phyloP scores from a whole-genome alignment of 2,329 filamentous ascomycete genomes.

The Thelonectria blattea region DNA sequence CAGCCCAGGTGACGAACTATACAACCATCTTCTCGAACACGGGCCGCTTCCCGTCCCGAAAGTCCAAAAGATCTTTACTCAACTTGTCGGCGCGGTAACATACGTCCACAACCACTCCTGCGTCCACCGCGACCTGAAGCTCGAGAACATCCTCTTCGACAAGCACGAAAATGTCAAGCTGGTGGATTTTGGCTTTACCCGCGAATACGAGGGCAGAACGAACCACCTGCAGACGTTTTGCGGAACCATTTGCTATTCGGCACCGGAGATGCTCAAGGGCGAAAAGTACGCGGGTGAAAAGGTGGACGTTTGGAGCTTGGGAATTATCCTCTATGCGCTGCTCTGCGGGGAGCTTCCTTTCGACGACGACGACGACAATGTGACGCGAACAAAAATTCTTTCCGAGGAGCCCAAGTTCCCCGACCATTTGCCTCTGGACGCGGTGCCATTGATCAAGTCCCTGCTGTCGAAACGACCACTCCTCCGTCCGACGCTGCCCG shows the following conservation, averaged over 20 bases:
- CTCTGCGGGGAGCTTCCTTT: conserved; percentile 89
- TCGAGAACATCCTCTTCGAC: conserved; percentile 90
- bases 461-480: conserved; percentile 92
- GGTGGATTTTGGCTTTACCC: conserved; percentile 96
- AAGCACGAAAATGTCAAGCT: conserved; percentile 97
- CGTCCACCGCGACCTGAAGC: conserved; percentile 94
- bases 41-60: conserved; percentile 84
- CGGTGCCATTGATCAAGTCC: conserved; percentile 75
- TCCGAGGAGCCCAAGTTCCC: conserved; percentile 86
- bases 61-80: conserved; percentile 94
- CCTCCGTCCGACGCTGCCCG: conserved; percentile 78
- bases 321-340: conserved; percentile 83
- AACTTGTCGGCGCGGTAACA: conserved; percentile 90
- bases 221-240: conserved; percentile 98
- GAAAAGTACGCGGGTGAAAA: conserved; percentile 98
- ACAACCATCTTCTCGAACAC: conserved; percentile 90
- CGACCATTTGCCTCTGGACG: conserved; percentile 77
- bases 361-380: conserved; percentile 91
- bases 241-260: conserved; percentile 96
- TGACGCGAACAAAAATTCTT: conserved; percentile 85
- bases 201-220: conserved; percentile 93
- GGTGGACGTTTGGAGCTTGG: conserved; percentile 94
- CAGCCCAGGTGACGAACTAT: conserved; percentile 83
- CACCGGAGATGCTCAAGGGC: conserved; percentile 97
- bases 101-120: conserved; percentile 96